A percentile compares a stretch with the other conserved stretches of the same genome.
Conservation (phyloP, 352 stramenopile species). For the Globisporangium paddicum region DNA sequence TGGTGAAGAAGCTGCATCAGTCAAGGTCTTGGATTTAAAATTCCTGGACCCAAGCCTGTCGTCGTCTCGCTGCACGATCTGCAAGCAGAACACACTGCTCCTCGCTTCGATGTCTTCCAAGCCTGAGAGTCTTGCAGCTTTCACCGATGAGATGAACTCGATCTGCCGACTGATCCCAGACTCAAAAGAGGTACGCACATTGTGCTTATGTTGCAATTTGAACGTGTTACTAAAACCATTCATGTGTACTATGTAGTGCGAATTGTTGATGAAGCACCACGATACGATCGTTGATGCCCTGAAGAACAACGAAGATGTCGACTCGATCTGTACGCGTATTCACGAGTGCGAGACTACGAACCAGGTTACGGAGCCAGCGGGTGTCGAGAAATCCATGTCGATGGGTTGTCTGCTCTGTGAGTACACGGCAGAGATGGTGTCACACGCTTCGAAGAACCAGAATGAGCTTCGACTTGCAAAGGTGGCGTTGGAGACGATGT, state of each 20-base stretch:
- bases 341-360: slow-evolving; percentile 23
- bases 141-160: slow-evolving; percentile 39
- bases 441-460: slow-evolving; percentile 36
- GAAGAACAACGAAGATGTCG: slow-evolving; percentile 40
- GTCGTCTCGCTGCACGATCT: slow-evolving; percentile 41
- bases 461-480: slow-evolving; percentile 57
- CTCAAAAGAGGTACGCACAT: slow-evolving; percentile 25
- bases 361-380: slow-evolving; percentile 7
- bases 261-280: slow-evolving; percentile 49
- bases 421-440: slow-evolving; percentile 63
- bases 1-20: slow-evolving; percentile 6
- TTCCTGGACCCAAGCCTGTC: slow-evolving; percentile 36
- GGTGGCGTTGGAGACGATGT: slow-evolving; percentile 72
- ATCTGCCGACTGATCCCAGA: slow-evolving; percentile 61
- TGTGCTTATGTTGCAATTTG: background rate
- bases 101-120: slow-evolving; percentile 43
- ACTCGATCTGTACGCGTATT: slow-evolving; percentile 49
- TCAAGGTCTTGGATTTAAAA: slow-evolving; percentile 31
- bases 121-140: slow-evolving; percentile 41
- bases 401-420: slow-evolving; percentile 77
- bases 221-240: background rate
- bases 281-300: slow-evolving; percentile 48
- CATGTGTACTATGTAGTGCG: slow-evolving; percentile 22
- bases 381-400: slow-evolving; percentile 33
- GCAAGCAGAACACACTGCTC: slow-evolving; percentile 55